Conservation (phyloP, 2,329 filamentous ascomycete genomes). For the Alternaria postmessia region DNA sequence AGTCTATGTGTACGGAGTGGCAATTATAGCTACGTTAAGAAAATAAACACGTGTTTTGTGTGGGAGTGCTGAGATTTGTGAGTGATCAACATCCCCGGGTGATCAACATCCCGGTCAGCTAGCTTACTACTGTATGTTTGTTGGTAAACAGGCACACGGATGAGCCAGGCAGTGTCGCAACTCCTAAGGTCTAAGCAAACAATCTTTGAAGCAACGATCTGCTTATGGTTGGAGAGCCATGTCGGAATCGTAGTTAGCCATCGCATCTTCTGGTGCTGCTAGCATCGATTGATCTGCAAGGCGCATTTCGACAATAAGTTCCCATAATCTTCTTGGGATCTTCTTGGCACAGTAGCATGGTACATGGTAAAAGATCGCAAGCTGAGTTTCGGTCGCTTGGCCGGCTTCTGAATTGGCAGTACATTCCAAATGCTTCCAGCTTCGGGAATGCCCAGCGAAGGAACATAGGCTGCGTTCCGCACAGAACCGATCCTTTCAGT, state of each 20-base stretch:
- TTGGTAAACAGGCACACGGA: not conserved
- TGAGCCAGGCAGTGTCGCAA: not conserved
- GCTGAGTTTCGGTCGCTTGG: slow-evolving; percentile 2
- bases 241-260: not conserved
- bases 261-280: not conserved
- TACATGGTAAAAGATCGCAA: not conserved
- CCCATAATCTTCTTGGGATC: not conserved
- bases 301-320: not conserved
- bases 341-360: not conserved
- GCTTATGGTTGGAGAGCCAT: not conserved
- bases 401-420: not conserved
- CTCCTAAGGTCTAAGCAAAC: too few species aligned
- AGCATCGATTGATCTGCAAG: not conserved
- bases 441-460: slow-evolving; percentile 4
- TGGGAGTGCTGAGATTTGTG: too few species aligned
- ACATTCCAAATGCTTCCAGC: slow-evolving; percentile 1
- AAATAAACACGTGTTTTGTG: too few species aligned
- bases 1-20: too few species aligned
- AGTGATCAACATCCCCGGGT: too few species aligned
- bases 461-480: slow-evolving; percentile 8
- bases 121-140: not conserved
- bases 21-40: too few species aligned
- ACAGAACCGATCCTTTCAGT: slow-evolving; percentile 8
- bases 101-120: too few species aligned
- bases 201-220: not conserved